Conservation (phyloP, 2,329 filamentous ascomycete species). For the Cadophora luteo-olivacea region DNA sequence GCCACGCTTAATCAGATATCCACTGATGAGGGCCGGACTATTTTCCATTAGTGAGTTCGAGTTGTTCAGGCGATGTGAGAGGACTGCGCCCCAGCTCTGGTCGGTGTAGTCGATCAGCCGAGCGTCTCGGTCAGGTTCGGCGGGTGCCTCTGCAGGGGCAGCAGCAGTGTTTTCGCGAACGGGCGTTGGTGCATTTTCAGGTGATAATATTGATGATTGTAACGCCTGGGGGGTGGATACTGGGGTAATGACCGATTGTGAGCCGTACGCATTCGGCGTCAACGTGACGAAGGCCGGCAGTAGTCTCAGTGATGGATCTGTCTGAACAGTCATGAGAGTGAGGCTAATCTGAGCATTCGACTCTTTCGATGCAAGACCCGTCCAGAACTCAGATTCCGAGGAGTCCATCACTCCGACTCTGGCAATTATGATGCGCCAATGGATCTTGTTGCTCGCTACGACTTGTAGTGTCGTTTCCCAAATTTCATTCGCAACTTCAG, state of each 20-base stretch:
- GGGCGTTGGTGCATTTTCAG: slow-evolving; percentile 55
- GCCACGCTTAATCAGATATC: slow-evolving; percentile 70
- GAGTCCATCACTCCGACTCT: slow-evolving; percentile 73
- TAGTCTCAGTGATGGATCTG: slow-evolving; percentile 67
- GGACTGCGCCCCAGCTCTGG: slow-evolving; percentile 76
- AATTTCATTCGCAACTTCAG: slow-evolving; percentile 74
- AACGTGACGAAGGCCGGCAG: slow-evolving; percentile 61
- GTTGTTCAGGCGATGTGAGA: slow-evolving; percentile 70
- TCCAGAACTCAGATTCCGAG: slow-evolving; percentile 68
- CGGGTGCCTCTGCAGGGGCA: slow-evolving; percentile 49
- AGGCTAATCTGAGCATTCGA: slow-evolving; percentile 57
- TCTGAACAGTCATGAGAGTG: slow-evolving; percentile 69
- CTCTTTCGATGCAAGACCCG: slow-evolving; percentile 58
- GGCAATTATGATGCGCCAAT: slow-evolving; percentile 79
- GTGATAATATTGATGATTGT: slow-evolving; percentile 60
- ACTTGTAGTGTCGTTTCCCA: slow-evolving; percentile 81
- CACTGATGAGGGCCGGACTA: slow-evolving; percentile 65
- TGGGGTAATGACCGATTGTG: slow-evolving; percentile 60
- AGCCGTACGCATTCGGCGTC: slow-evolving; percentile 49
- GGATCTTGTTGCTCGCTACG: slow-evolving; percentile 71
- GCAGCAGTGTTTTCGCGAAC: slow-evolving; percentile 41
- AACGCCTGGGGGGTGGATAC: slow-evolving; percentile 67
- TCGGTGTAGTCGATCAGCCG: slow-evolving; percentile 76
- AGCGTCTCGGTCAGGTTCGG: slow-evolving; percentile 67
- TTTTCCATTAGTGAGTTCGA: slow-evolving; percentile 61